A percentile compares a stretch with the other conserved stretches of the same genome.
These are phyloP conservation scores for Eimeria acervulina DNA, from an alignment of 169 alveolate genomes.

Conservation along the genomic window DNA sequence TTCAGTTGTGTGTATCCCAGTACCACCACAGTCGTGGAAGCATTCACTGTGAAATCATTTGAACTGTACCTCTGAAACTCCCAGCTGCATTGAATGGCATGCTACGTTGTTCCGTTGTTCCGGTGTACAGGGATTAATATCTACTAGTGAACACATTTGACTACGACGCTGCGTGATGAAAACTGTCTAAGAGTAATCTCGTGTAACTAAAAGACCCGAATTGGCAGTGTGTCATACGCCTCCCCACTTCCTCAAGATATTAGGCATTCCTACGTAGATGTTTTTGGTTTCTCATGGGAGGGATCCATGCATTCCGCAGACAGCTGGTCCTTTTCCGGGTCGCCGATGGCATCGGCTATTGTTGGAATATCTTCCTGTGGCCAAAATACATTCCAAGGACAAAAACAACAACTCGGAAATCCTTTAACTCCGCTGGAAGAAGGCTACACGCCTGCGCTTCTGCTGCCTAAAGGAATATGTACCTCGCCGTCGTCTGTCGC, in stretches of 20 bases:
- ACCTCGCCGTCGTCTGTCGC: conserved; percentile 34
- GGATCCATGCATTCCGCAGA: neutral
- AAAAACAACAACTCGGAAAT: neutral
- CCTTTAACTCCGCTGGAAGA: neutral
- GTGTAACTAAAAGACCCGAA: neutral
- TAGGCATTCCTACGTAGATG: neutral
- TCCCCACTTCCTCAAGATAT: neutral
- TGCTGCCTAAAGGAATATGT: neutral
- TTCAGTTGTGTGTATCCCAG: neutral
- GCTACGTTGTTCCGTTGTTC: neutral
- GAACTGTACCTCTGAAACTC: neutral
- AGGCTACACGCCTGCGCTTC: neutral
- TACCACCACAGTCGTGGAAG: neutral
- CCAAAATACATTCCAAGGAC: neutral
- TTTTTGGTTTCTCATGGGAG: neutral
- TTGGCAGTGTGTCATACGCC: neutral
- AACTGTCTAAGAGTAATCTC: neutral
- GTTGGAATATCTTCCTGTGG: conserved; percentile 61
- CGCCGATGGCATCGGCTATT: conserved; percentile 25
- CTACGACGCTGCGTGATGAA: neutral
- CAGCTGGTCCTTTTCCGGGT: neutral
- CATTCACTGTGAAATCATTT: neutral
- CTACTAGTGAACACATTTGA: neutral
- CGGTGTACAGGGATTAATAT: neutral
- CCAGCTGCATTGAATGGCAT: neutral